phyloP scores from a whole-genome alignment of 345 rosid species.

The Populus deltoides region DNA sequence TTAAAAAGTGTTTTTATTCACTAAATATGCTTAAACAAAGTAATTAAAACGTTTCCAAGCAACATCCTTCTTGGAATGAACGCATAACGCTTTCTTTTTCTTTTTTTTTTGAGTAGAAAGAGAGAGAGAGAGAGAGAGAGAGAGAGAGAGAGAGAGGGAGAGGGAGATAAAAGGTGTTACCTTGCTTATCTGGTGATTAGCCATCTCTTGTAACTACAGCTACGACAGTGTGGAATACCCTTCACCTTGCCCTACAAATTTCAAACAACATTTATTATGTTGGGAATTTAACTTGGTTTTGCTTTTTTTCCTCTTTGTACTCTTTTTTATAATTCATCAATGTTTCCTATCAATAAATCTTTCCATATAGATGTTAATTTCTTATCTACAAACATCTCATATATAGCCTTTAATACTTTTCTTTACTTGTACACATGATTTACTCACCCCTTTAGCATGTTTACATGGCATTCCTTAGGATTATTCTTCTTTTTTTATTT shows the following conservation, averaged over 20 bases:
- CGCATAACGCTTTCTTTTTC: neutral
- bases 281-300: neutral
- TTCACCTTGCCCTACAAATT: neutral
- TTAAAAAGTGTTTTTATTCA: neutral
- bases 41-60: neutral
- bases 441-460: neutral
- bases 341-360: neutral
- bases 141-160: neutral
- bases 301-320: neutral
- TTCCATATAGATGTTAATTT: neutral
- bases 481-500: neutral
- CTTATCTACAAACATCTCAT: too few species aligned
- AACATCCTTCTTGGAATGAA: neutral
- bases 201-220: neutral
- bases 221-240: neutral
- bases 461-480: neutral
- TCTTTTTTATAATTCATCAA: neutral
- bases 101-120: neutral
- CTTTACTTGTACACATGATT: neutral
- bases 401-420: neutral
- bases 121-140: neutral
- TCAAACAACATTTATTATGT: neutral
- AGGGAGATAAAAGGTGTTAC: neutral
- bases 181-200: neutral
- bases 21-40: neutral